These are phyloP conservation scores for Citrus maxima DNA, from an alignment of 345 rosid genomes.

Conservation along the genomic window DNA sequence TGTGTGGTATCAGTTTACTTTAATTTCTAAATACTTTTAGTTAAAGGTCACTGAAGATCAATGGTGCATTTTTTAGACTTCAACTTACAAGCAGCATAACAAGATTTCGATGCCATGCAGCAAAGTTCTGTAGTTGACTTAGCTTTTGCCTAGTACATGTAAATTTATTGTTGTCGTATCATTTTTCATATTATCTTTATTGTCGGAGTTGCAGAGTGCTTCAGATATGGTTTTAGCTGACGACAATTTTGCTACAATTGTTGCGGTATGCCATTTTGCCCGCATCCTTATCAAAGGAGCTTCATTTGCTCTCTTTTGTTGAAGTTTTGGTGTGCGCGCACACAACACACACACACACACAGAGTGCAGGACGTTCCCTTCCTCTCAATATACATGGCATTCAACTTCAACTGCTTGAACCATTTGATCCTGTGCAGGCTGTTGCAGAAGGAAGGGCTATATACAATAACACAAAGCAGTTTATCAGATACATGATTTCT, in stretches of 20 bases:
- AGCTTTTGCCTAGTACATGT: not conserved
- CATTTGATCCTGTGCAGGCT: slow-evolving; percentile 55
- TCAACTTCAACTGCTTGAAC: slow-evolving; percentile 18
- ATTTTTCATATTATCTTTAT: slow-evolving; percentile 8
- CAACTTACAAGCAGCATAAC: not conserved
- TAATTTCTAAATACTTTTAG: not conserved
- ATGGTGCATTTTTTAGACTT: not conserved
- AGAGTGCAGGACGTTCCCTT: not conserved
- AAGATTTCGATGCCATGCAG: not conserved
- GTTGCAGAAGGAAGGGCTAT: slow-evolving; percentile 99
- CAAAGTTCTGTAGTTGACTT: not conserved
- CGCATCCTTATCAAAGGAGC: slow-evolving; percentile 8
- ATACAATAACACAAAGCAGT: slow-evolving; percentile 97
- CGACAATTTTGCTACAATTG: slow-evolving; percentile 96
- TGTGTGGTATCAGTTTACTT: not conserved
- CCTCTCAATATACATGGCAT: not conserved
- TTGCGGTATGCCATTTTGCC: slow-evolving; percentile 61
- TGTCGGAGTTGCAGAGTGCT: slow-evolving; percentile 72
- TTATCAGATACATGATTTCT: slow-evolving; percentile 99
- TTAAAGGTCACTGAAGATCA: not conserved
- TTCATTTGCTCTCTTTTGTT: not conserved
- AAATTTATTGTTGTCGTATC: not conserved
- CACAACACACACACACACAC: too few relatives aligned
- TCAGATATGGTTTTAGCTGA: slow-evolving; percentile 99
- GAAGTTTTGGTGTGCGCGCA: not conserved